Conservation (phyloP, 2,329 filamentous ascomycete genomes). For the Pseudogymnoascus sp. region DNA sequence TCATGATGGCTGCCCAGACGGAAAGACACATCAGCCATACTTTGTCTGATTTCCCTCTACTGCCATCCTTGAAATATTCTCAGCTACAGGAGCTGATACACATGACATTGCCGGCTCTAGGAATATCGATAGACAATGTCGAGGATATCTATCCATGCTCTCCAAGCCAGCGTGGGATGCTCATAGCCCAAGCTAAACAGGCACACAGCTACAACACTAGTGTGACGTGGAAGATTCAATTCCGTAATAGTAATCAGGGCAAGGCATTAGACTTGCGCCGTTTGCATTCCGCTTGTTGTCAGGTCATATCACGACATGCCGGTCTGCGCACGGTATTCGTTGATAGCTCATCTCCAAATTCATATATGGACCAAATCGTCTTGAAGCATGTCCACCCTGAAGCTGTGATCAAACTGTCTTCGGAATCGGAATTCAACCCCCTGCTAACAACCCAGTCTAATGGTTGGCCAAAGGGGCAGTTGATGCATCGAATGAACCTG, state of each 20-base stretch:
- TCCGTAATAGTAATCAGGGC: neutral
- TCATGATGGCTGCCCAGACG: slow-evolving; percentile 12
- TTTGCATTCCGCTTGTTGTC: slow-evolving; percentile 21
- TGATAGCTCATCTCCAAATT: slow-evolving; percentile 16
- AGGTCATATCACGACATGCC: slow-evolving; percentile 23
- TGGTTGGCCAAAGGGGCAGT: neutral
- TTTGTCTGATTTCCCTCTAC: slow-evolving; percentile 15
- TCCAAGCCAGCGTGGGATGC: slow-evolving; percentile 16
- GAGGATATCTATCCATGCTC: slow-evolving; percentile 19
- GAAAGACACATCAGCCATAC: slow-evolving; percentile 12
- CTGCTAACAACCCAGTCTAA: neutral
- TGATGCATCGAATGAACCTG: slow-evolving; percentile 7
- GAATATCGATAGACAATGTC: slow-evolving; percentile 11
- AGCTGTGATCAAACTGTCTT: neutral
- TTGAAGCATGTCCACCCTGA: slow-evolving; percentile 10
- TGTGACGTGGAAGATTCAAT: slow-evolving; percentile 15
- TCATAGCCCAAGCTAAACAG: slow-evolving; percentile 13
- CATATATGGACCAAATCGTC: slow-evolving; percentile 23
- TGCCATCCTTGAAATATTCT: slow-evolving; percentile 11
- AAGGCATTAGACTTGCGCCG: slow-evolving; percentile 12
- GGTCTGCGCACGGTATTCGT: slow-evolving; percentile 27
- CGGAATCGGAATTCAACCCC: neutral
- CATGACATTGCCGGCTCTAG: slow-evolving; percentile 7
- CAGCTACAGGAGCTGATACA: neutral
- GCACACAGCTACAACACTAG: slow-evolving; percentile 19